Evolutionary conservation across 1,139 yeast genomes (phyloP).

Genomic region (Sugiyamaella pinicola): DNA sequence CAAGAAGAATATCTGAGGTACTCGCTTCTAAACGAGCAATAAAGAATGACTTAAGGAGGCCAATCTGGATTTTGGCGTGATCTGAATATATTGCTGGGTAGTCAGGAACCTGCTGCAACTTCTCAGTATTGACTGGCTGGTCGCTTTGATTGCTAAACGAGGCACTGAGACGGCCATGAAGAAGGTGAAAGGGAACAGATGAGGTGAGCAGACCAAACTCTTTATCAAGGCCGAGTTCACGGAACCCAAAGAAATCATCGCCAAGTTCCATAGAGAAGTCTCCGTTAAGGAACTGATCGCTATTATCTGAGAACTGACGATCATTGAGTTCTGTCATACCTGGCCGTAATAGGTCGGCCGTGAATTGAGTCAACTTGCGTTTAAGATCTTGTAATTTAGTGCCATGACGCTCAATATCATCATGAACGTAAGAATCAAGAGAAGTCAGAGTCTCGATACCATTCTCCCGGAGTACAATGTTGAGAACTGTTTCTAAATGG

Average conservation of each 20-base stretch:
- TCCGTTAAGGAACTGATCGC: slow-evolving; percentile 92
- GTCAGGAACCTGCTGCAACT: slow-evolving; percentile 40
- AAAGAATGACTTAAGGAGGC: slow-evolving; percentile 62
- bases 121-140: slow-evolving; percentile 27
- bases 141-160: slow-evolving; percentile 29
- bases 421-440: slow-evolving; percentile 71
- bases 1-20: slow-evolving; percentile 49
- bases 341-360: slow-evolving; percentile 83
- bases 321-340: slow-evolving; percentile 69
- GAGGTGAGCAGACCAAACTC: slow-evolving; percentile 87
- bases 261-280: slow-evolving; percentile 92
- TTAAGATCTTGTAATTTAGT: slow-evolving; percentile 70
- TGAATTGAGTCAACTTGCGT: slow-evolving; percentile 65
- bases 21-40: slow-evolving; percentile 36
- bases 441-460: slow-evolving; percentile 83
- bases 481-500: slow-evolving; percentile 44
- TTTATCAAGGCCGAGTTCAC: slow-evolving; percentile 87
- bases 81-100: slow-evolving; percentile 51
- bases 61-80: slow-evolving; percentile 54
- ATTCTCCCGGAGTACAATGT: slow-evolving; percentile 70
- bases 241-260: slow-evolving; percentile 92
- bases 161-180: slow-evolving; percentile 73
- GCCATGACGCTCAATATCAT: slow-evolving; percentile 70
- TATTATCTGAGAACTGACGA: slow-evolving; percentile 79
- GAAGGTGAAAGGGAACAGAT: slow-evolving; percentile 83